A percentile compares a stretch with the other conserved stretches of the same genome.
phyloP scores from a whole-genome alignment of 1,284 basidiomycete genomes.

The Cryptococcus floricola region DNA sequence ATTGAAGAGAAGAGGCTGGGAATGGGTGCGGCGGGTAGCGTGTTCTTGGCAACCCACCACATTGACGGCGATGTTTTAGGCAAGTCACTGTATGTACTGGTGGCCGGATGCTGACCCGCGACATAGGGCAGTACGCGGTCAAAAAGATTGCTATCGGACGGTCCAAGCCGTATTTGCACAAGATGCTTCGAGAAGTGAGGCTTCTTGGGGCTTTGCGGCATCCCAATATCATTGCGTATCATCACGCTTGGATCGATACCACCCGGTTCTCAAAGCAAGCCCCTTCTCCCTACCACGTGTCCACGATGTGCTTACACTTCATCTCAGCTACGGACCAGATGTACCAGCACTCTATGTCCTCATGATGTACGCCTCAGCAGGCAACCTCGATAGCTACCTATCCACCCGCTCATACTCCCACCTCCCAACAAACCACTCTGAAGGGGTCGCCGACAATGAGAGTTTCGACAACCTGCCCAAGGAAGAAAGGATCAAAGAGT shows the following conservation, averaged over 20 bases:
- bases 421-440: conserved; percentile 14
- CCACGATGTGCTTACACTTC: not conserved
- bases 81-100: conserved; percentile 9
- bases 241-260: conserved; percentile 89
- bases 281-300: no score
- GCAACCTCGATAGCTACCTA: conserved; percentile 76
- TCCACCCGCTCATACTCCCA: conserved; percentile 55
- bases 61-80: conserved; percentile 37
- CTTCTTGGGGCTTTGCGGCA: conserved; percentile 81
- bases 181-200: conserved; percentile 76
- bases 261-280: conserved; percentile 64
- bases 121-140: conserved; percentile 64
- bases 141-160: conserved; percentile 94
- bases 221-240: conserved; percentile 89
- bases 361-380: conserved; percentile 91
- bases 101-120: conserved; percentile 53
- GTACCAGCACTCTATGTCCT: conserved; percentile 78
- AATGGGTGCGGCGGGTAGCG: conserved; percentile 87
- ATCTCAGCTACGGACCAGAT: conserved; percentile 65
- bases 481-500: conserved; percentile 60
- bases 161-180: conserved; percentile 74
- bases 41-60: conserved; percentile 54
- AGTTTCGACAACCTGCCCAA: conserved; percentile 55
- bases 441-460: conserved; percentile 49
- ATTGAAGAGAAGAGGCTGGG: conserved; percentile 78